phyloP scores from a whole-genome alignment of 2,329 filamentous ascomycete species.

The Verticillium nonalfalfae region DNA sequence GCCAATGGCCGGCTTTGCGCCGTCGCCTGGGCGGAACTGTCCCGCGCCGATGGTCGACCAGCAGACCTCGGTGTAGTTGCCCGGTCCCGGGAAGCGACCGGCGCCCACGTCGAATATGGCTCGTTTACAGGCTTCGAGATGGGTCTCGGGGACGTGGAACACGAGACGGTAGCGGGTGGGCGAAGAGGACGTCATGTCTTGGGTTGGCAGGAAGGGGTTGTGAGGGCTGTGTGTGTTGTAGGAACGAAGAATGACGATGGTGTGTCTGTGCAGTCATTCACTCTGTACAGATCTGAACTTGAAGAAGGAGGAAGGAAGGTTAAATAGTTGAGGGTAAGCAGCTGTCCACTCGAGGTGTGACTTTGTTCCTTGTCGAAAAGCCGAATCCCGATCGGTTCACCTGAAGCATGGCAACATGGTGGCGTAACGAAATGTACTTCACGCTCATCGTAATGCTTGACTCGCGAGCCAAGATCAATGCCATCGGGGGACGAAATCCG shows the following conservation, averaged over 20 bases:
- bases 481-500: neutral
- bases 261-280: no score
- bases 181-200: neutral
- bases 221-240: no score
- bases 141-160: constrained; percentile 41
- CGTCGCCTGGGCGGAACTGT: constrained; percentile 58
- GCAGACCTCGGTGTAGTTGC: constrained; percentile 50
- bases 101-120: constrained; percentile 55
- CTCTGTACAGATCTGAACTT: no score
- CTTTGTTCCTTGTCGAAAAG: neutral
- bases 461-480: neutral
- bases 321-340: neutral
- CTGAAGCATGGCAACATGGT: neutral
- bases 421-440: neutral
- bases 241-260: no score
- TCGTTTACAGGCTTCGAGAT: constrained; percentile 42
- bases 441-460: neutral
- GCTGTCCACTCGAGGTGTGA: neutral
- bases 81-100: constrained; percentile 40
- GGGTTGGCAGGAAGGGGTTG: no score
- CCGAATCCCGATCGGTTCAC: neutral
- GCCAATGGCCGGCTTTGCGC: constrained; percentile 59
- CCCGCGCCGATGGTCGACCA: constrained; percentile 49
- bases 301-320: neutral
- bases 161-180: constrained; percentile 24